Conservation (phyloP, 768 basidiomycete genomes). For the Exidia glandulosa region DNA sequence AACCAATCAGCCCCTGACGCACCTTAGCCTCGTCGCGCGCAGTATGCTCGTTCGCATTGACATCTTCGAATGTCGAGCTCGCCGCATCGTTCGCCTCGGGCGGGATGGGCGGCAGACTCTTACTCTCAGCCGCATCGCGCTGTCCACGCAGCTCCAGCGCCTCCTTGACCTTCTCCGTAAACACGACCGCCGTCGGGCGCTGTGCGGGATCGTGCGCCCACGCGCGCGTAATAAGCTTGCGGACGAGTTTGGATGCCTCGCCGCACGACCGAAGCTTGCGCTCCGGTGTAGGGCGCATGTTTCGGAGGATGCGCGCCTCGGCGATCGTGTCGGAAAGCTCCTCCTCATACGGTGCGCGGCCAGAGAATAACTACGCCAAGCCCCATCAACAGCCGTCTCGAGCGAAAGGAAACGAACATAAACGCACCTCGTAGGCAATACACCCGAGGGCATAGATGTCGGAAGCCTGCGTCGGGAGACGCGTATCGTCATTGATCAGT, state of each 20-base stretch:
- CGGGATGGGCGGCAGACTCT: neutral
- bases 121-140: neutral
- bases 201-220: neutral
- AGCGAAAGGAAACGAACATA: neutral
- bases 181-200: neutral
- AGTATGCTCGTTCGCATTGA: neutral
- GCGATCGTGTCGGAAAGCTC: neutral
- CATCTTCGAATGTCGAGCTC: neutral
- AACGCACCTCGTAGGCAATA: neutral
- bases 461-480: neutral
- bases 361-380: neutral
- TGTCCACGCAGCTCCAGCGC: neutral
- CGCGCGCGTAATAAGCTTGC: neutral
- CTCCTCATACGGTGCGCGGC: neutral
- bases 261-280: neutral
- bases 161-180: neutral
- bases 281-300: neutral
- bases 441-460: neutral
- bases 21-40: neutral
- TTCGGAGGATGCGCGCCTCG: neutral
- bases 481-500: neutral
- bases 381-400: neutral
- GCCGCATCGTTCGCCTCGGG: neutral
- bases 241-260: neutral
- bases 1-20: neutral